Evolutionary conservation across 805 yeast species (phyloP).

Genomic region (Candida chauliodis): DNA sequence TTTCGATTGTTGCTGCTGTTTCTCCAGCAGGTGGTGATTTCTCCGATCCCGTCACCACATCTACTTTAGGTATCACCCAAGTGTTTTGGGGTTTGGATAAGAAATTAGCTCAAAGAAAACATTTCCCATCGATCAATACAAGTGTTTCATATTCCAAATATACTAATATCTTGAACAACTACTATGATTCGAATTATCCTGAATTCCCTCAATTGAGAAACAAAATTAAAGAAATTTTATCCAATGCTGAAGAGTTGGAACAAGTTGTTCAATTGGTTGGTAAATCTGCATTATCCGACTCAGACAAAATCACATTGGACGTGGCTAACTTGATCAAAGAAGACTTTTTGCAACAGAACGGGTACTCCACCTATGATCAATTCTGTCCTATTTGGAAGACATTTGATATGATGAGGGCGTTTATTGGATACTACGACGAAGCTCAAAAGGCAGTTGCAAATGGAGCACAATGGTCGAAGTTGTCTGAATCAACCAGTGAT

Average conservation of each 20-base stretch:
- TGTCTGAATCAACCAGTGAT: slow-evolving; percentile 84
- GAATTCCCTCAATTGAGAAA: slow-evolving; percentile 90
- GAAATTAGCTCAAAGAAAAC: slow-evolving; percentile 98
- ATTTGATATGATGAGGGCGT: slow-evolving; percentile 94
- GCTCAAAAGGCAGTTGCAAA: slow-evolving; percentile 95
- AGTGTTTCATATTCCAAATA: slow-evolving; percentile 95
- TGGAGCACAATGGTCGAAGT: slow-evolving; percentile 93
- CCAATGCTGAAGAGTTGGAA: slow-evolving; percentile 97
- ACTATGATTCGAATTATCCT: slow-evolving; percentile 81
- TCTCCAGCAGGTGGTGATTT: slow-evolving; percentile 99
- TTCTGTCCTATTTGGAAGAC: slow-evolving; percentile 99
- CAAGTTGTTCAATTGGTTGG: slow-evolving; percentile 99
- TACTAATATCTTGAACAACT: slow-evolving; percentile 80
- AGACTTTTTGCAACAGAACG: slow-evolving; percentile 98
- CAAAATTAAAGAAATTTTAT: slow-evolving; percentile 87
- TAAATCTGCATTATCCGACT: slow-evolving; percentile 93
- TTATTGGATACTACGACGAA: slow-evolving; percentile 88
- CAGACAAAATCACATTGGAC: slow-evolving; percentile 95
- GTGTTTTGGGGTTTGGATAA: slow-evolving; percentile 99
- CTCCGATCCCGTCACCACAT: slow-evolving; percentile 98
- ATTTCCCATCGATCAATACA: slow-evolving; percentile 98
- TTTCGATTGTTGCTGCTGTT: slow-evolving; percentile 98
- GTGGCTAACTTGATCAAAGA: slow-evolving; percentile 90
- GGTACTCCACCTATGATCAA: slow-evolving; percentile 96
- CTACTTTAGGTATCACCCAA: slow-evolving; percentile 99